Base-by-base conservation (phyloP, 441 rosid genomes). In the Dalechampia spathulata region DNA sequence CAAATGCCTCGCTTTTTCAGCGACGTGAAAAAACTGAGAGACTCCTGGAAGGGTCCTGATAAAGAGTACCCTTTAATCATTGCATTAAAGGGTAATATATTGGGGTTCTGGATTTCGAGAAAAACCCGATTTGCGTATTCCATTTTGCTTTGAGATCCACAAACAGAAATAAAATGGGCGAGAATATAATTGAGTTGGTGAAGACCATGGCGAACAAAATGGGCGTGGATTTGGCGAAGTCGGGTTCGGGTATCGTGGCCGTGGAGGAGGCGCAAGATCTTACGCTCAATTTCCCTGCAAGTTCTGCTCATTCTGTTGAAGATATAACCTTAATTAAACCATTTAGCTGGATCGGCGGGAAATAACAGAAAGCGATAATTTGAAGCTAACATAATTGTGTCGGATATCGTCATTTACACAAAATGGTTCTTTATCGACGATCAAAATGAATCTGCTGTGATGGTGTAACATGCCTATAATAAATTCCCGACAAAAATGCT, bases 31-130 rank as follows among this genome's bases (percentile, higher is more conserved):
- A 77, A 64, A 5, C 49, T 55, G 23, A 87, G 61, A 46, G 85
- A 78, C 23, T 79, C 72, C 0, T 77, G 64, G 52, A 67, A 80
- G 25, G 80, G 86, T 20, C 82, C 81, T 0, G 61, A 62, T 8
- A 77, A 68, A 17, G 96, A 85, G 58, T 70, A 85, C 32, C 84
- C 87, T 62, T 90, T 90, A 67, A 90, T 67, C 75, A 87, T 73
- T 63, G 94, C 66, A 56, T 90, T 85, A 65, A 77, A 85, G 56
- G 80, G 89, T 61, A 75, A 52, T 17, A 87, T 52, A 63, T 68
- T 83, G 45, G 96, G 97, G 72, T 74, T 67, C 0, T 49, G 69
- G 44, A 73, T 66, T 20, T 75, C 80, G 47, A 41, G n/a, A 72
- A 90, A 84, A 60, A 83, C 57, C 38, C 78, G 68, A 25, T 66